Conservation (phyloP, 495 filamentous ascomycete genomes). For the Aspergillus coremiiformis region DNA sequence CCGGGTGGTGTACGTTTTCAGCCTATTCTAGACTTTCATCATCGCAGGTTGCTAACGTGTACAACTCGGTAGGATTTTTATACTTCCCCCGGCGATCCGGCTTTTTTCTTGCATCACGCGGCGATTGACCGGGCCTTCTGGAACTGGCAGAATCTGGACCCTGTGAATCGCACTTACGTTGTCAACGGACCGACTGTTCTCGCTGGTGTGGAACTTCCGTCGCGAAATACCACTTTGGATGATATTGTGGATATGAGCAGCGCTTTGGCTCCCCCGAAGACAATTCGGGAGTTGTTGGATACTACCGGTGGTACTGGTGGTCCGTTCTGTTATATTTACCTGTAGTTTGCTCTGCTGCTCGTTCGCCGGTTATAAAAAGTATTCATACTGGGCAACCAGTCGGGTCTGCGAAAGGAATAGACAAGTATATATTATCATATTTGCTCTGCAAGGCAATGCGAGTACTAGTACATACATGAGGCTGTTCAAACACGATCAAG, state of each 20-base stretch:
- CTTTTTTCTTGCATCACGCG: slow-evolving; percentile 48
- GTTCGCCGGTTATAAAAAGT: background rate
- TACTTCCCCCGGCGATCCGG: slow-evolving; percentile 28
- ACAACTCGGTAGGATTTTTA: slow-evolving; percentile 12
- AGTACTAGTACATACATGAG: too few species aligned
- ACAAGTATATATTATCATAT: too few species aligned
- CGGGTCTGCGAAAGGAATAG: too few species aligned
- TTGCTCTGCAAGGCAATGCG: too few species aligned
- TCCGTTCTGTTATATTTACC: slow-evolving; percentile 45
- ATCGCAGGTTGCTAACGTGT: background rate
- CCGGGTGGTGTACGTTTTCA: slow-evolving; percentile 10
- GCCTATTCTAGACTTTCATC: slow-evolving; percentile 7
- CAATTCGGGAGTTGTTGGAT: slow-evolving; percentile 30
- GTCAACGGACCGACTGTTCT: slow-evolving; percentile 21
- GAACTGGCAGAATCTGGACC: slow-evolving; percentile 39
- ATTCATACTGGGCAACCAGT: too few species aligned
- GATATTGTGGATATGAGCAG: slow-evolving; percentile 25
- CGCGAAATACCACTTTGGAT: slow-evolving; percentile 31
- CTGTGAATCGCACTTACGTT: slow-evolving; percentile 15
- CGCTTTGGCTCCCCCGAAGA: slow-evolving; percentile 19
- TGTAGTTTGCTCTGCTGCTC: background rate
- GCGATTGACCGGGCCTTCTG: slow-evolving; percentile 46
- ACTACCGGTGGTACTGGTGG: slow-evolving; percentile 21
- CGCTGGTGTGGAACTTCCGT: slow-evolving; percentile 30
- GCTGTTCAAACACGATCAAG: too few species aligned